Evolutionary conservation across 768 basidiomycete genomes (phyloP).

Genomic region (Podaxis pistillaris): DNA sequence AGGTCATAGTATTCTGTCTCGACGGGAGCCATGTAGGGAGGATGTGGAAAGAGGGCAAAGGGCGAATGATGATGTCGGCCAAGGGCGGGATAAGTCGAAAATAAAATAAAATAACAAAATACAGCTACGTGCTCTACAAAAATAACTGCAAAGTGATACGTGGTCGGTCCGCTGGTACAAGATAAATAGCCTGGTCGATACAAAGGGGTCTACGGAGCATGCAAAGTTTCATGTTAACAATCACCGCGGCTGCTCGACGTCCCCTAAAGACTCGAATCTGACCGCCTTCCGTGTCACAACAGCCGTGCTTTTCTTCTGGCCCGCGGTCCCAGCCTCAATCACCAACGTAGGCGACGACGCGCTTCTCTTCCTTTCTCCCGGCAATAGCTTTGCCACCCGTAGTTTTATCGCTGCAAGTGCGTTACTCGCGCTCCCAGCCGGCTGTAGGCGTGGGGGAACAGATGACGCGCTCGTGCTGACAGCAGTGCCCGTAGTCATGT

Average conservation of each 20-base stretch:
- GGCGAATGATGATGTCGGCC: not conserved
- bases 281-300: conserved; percentile 2
- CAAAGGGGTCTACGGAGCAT: not conserved
- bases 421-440: not conserved
- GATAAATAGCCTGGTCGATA: not conserved
- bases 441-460: not conserved
- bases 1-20: conserved; percentile 90
- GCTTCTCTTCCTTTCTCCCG: conserved; percentile 2
- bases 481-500: not conserved
- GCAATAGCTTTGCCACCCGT: conserved; percentile 5
- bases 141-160: conserved; percentile 1
- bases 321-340: not conserved
- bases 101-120: conserved; percentile 1
- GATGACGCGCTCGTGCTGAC: not conserved
- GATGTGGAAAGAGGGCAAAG: conserved; percentile 8
- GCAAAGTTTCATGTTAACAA: not conserved
- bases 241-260: not conserved
- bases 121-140: not conserved
- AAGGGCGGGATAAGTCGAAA: not conserved
- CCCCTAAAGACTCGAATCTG: not conserved
- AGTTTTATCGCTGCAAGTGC: conserved; percentile 1
- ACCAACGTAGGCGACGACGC: not conserved
- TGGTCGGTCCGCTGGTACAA: not conserved
- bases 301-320: not conserved
- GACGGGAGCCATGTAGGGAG: conserved; percentile 68